Base-by-base conservation (phyloP, 345 rosid species). In the Nasturtium officinale region DNA sequence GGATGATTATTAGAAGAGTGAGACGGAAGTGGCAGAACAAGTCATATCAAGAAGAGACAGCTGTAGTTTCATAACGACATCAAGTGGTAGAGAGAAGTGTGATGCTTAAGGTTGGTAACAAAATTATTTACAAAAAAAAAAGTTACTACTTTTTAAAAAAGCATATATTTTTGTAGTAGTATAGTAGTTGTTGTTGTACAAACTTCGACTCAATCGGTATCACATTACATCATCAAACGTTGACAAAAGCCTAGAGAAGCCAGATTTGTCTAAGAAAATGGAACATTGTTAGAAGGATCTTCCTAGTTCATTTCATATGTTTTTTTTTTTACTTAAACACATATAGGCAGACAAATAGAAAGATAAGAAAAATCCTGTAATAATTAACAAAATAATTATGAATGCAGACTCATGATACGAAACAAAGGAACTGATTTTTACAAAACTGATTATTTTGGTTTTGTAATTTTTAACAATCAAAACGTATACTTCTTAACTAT, bases 31-130 rank as follows among this genome's bases (percentile, higher is more conserved):
- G 61, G 74, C 74, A 67, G 68, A 67, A 67, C 74, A 75, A 75
- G 78, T 75, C 78, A 75, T 75, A 50, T 75, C 78, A 61, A 67
- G 78, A 60, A 75, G 73, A 60, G 79, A 76, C 79, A 76, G 79
- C 75, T 76, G 79, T 76, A 69, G 45, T 45, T 61, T 69, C 74
- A 76, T 64, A 76, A 61, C 54, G 79, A 76, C 64, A 69, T 76
- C 79, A 76, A 76, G 79, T 76, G 65, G 79, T 61, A 33, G 70
- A 76, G 38, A 43, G 79, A 76, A 69, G 70, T 69, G 75, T 76
- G 70, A 75, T 53, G 74, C 74, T 75, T 52, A 75, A 60, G 78
- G 73, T 66, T 58, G 66, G 72, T 65, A 74, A 65, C 50, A 65
- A 25, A 29, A 9, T 25, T 1, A 0, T 23, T 6, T 23, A 0